Evolutionary conservation across 1,139 yeast genomes (phyloP).

Genomic region (Scheffersomyces segobiensis): DNA sequence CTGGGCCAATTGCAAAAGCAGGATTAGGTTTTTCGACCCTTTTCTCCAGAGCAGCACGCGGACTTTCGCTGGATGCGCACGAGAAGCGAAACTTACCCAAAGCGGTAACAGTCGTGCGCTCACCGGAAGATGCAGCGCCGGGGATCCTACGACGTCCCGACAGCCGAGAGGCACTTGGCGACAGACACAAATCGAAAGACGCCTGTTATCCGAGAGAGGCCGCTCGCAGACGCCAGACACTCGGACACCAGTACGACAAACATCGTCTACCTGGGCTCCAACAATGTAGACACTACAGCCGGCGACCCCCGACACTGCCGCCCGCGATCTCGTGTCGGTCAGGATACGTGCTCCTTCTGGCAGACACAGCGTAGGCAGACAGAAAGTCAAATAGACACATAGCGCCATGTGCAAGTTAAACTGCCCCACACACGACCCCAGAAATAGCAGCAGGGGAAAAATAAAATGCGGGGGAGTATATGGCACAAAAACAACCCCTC

Average conservation of each 20-base stretch:
- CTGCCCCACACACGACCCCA: not conserved
- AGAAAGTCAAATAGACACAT: not conserved
- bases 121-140: not conserved
- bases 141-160: not conserved
- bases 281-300: not conserved
- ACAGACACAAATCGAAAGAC: not conserved
- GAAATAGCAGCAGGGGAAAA: not conserved
- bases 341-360: not conserved
- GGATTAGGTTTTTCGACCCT: not conserved
- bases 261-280: not conserved
- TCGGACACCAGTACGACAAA: not conserved
- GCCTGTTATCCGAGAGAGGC: too few species aligned
- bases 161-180: not conserved
- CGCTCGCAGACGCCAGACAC: not conserved
- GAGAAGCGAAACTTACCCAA: not conserved
- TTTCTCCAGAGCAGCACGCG: not conserved
- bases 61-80: not conserved
- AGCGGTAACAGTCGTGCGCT: not conserved
- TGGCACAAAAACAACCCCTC: constrained; percentile 1
- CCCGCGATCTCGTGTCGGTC: not conserved
- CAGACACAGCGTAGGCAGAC: not conserved
- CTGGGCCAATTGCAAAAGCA: not conserved
- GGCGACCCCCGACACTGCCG: not conserved
- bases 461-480: not conserved
- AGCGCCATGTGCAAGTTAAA: not conserved